These are phyloP conservation scores for Fusarium sp. DNA, from an alignment of 2,329 filamentous ascomycete genomes.

Conservation along the genomic window DNA sequence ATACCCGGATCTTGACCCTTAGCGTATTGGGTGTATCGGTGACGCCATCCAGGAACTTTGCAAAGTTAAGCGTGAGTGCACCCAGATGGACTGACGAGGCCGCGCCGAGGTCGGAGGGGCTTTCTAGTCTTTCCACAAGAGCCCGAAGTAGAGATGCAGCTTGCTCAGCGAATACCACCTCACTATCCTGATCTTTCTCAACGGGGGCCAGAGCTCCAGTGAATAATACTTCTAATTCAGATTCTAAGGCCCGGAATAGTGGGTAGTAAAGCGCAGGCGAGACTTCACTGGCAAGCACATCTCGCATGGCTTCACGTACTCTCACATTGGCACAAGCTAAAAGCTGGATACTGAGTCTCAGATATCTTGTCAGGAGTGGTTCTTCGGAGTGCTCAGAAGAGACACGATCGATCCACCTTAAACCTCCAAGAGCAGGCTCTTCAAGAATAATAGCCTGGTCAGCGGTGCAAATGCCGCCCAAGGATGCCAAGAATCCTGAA, in stretches of 20 bases:
- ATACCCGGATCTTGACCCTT: slow-evolving; percentile 73
- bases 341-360: slow-evolving; percentile 70
- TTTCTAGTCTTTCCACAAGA: slow-evolving; percentile 70
- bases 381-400: slow-evolving; percentile 68
- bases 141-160: slow-evolving; percentile 69
- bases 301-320: slow-evolving; percentile 71
- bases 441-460: slow-evolving; percentile 65
- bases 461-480: slow-evolving; percentile 71
- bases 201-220: slow-evolving; percentile 61
- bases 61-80: slow-evolving; percentile 69
- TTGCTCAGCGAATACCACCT: slow-evolving; percentile 73
- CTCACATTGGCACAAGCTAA: slow-evolving; percentile 70
- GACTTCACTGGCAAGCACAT: slow-evolving; percentile 71
- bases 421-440: slow-evolving; percentile 62
- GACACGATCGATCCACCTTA: slow-evolving; percentile 71
- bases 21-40: slow-evolving; percentile 64
- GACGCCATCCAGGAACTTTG: slow-evolving; percentile 69
- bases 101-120: slow-evolving; percentile 67
- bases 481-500: slow-evolving; percentile 72
- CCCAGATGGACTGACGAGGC: slow-evolving; percentile 71
- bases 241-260: slow-evolving; percentile 70
- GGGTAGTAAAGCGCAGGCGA: slow-evolving; percentile 68
- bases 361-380: slow-evolving; percentile 65
- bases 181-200: slow-evolving; percentile 63
- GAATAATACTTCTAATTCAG: slow-evolving; percentile 70